Percentiles rank a stretch among this genome's conserved stretches.
Evolutionary conservation across 108 stramenopile genomes (phyloP).

Genomic region (Poteriospumella lacustris): DNA sequence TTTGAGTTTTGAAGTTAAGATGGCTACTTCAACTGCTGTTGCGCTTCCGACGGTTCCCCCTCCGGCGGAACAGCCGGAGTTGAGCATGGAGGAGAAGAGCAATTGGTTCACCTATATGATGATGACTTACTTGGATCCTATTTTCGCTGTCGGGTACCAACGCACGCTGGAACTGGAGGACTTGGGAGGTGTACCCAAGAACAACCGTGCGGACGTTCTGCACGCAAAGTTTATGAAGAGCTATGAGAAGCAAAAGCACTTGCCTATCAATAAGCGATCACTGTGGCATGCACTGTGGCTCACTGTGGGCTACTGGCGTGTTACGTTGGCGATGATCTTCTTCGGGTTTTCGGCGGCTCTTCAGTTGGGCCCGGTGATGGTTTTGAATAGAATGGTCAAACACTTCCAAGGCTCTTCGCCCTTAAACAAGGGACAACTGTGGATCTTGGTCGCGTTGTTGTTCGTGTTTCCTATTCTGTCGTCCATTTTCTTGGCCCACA

Average conservation of each 20-base stretch:
- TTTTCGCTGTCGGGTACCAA: neutral
- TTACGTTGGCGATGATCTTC: neutral
- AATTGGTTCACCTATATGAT: neutral
- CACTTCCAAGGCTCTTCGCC: neutral
- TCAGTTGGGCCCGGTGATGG: conserved; percentile 4
- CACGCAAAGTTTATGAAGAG: neutral
- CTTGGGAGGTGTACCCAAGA: neutral
- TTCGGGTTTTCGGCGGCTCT: neutral
- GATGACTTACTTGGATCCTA: neutral
- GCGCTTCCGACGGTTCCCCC: too few species aligned
- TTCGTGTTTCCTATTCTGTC: conserved; percentile 14
- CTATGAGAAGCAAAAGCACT: neutral
- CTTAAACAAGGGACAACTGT: neutral
- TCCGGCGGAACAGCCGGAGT: too few species aligned
- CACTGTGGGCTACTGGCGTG: neutral
- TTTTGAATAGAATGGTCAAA: neutral
- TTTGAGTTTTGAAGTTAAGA: too few species aligned
- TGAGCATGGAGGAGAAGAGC: neutral
- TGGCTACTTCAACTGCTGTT: too few species aligned
- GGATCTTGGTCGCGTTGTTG: conserved; percentile 1
- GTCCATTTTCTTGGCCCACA: neutral
- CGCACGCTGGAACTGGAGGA: neutral
- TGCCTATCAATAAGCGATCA: neutral
- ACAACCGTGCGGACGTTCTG: neutral
- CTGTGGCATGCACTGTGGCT: neutral